Evolutionary conservation across 768 basidiomycete genomes (phyloP).

Genomic region (Lentinula raphanica): DNA sequence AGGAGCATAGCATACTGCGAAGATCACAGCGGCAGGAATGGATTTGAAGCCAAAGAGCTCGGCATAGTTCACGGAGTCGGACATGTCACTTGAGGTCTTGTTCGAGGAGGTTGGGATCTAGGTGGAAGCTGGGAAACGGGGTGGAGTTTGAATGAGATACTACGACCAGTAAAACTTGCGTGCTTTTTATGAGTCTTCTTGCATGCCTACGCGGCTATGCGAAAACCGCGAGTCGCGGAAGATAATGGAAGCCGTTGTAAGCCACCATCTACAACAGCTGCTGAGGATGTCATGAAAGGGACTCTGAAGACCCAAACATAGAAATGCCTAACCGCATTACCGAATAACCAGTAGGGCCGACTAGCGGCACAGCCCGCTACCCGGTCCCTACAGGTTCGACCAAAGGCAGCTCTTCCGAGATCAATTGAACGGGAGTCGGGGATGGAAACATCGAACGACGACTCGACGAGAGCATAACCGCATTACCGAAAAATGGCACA

Average conservation of each 20-base stretch:
- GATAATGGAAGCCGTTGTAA: not conserved
- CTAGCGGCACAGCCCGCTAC: too few species aligned
- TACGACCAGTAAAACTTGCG: not conserved
- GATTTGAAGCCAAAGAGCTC: slow-evolving; percentile 15
- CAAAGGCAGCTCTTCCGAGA: too few species aligned
- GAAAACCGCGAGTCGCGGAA: not conserved
- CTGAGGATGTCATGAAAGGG: not conserved
- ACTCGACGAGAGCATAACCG: too few species aligned
- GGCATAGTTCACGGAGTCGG: slow-evolving; percentile 13
- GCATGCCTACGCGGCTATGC: not conserved
- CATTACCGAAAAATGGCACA: not conserved
- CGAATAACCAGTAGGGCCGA: too few species aligned
- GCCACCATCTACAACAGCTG: not conserved
- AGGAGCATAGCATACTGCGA: slow-evolving; percentile 22
- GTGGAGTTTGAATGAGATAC: too few species aligned
- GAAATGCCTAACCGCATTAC: not conserved
- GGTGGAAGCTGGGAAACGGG: too few species aligned
- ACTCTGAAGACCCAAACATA: not conserved
- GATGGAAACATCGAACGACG: too few species aligned
- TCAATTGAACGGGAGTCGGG: too few species aligned
- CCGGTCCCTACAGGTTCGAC: too few species aligned
- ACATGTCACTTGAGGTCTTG: not conserved
- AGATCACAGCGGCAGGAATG: slow-evolving; percentile 19
- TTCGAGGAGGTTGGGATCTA: not conserved
- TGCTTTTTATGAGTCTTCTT: not conserved